A percentile compares a stretch with the other conserved stretches of the same genome.
phyloP scores from a whole-genome alignment of 2,329 filamentous ascomycete species.

The Penicillium brasilianum region DNA sequence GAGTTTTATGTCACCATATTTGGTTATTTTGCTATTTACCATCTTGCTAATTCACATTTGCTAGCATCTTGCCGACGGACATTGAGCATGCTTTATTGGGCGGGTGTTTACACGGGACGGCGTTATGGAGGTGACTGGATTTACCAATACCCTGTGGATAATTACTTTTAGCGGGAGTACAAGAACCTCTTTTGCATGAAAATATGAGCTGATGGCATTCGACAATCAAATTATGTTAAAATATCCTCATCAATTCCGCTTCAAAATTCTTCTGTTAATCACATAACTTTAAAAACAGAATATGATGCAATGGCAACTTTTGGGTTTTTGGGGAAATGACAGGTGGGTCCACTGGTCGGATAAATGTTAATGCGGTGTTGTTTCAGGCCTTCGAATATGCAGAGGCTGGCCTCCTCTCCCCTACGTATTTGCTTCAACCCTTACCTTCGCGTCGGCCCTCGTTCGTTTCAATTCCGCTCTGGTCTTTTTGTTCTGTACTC shows the following conservation, averaged over 20 bases:
- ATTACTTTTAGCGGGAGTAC: slow-evolving; percentile 11
- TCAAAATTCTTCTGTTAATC: not conserved
- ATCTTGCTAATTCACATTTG: slow-evolving; percentile 1
- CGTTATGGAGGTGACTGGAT: slow-evolving; percentile 20
- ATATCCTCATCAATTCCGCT: too few species aligned
- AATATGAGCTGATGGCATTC: slow-evolving; percentile 16
- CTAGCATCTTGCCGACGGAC: slow-evolving; percentile 49
- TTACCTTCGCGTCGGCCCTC: slow-evolving; percentile 17
- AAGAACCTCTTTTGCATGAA: not conserved
- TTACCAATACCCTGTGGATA: slow-evolving; percentile 32
- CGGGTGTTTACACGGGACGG: slow-evolving; percentile 25
- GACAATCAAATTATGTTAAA: not conserved
- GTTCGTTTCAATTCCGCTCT: slow-evolving; percentile 20
- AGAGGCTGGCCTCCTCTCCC: slow-evolving; percentile 21
- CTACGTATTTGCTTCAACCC: slow-evolving; percentile 18
- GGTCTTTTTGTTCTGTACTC: slow-evolving; percentile 16
- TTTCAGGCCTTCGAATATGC: slow-evolving; percentile 22
- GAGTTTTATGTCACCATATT: slow-evolving; percentile 32
- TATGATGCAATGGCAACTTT: slow-evolving; percentile 7
- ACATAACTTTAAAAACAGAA: not conserved
- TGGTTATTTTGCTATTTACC: too few species aligned
- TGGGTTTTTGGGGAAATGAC: not conserved
- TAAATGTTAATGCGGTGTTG: slow-evolving; percentile 11
- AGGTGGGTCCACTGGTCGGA: not conserved
- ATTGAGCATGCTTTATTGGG: slow-evolving; percentile 25